A percentile compares a stretch with the other conserved stretches of the same genome.
Evolutionary conservation across 2,329 filamentous ascomycete genomes (phyloP).

Genomic region (Aspergillus clavatus): DNA sequence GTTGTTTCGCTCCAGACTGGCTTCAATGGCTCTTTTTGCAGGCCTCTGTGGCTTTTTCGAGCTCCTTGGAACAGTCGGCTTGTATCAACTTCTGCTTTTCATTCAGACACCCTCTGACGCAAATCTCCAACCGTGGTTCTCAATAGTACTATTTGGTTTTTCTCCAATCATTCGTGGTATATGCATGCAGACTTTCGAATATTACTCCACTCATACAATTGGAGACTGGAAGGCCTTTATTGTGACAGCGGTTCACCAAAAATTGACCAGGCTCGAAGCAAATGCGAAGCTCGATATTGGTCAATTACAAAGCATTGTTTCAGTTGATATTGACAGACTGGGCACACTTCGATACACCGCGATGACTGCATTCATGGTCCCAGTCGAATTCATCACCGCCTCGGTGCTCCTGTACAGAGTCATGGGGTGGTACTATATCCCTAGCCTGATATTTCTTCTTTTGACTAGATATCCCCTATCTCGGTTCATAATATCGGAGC

Average conservation of each 20-base stretch:
- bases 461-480: slow-evolving; percentile 9
- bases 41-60: slow-evolving; percentile 9
- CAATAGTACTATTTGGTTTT: slow-evolving; percentile 3
- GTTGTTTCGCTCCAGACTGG: slow-evolving; percentile 5
- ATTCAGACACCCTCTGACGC: slow-evolving; percentile 4
- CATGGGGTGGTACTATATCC: slow-evolving; percentile 12
- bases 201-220: slow-evolving; percentile 12
- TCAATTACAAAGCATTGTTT: slow-evolving; percentile 11
- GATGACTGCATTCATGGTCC: slow-evolving; percentile 11
- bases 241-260: slow-evolving; percentile 8
- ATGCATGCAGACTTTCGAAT: slow-evolving; percentile 14
- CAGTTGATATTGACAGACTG: slow-evolving; percentile 11
- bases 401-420: slow-evolving; percentile 8
- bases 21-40: slow-evolving; percentile 4
- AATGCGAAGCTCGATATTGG: slow-evolving; percentile 5
- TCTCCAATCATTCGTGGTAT: slow-evolving; percentile 11
- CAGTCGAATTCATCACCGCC: slow-evolving; percentile 6
- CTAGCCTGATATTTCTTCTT: slow-evolving; percentile 9
- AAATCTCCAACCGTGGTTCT: slow-evolving; percentile 8
- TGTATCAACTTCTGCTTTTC: slow-evolving; percentile 9
- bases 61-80: slow-evolving; percentile 7
- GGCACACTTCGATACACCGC: slow-evolving; percentile 10
- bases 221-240: slow-evolving; percentile 10
- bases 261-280: slow-evolving; percentile 1
- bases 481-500: slow-evolving; percentile 7